Percentiles rank a stretch among this genome's conserved stretches.
Evolutionary conservation across 2,329 filamentous ascomycete genomes (phyloP).

Genomic region (Penicillium sp.): DNA sequence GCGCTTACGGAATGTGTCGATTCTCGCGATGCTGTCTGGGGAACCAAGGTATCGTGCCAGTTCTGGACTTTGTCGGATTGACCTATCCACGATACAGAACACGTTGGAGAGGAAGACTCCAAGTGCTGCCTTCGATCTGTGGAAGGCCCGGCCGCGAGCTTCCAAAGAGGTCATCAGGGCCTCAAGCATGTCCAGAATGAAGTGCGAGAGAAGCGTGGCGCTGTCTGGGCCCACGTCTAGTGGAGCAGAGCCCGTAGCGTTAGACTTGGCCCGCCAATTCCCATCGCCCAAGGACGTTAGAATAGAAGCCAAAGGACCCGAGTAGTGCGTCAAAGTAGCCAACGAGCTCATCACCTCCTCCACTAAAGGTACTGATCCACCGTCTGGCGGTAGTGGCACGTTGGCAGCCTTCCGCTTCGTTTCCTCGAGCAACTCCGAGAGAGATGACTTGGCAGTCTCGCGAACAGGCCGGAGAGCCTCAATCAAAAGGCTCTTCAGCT

Average conservation of each 20-base stretch:
- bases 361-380: conserved; percentile 74
- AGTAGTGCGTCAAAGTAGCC: conserved; percentile 82
- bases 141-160: conserved; percentile 68
- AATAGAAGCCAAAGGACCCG: conserved; percentile 82
- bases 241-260: conserved; percentile 68
- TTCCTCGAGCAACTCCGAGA: conserved; percentile 82
- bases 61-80: conserved; percentile 74
- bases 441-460: conserved; percentile 85
- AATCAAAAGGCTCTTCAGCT: conserved; percentile 79
- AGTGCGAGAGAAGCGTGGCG: conserved; percentile 83
- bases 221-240: conserved; percentile 91
- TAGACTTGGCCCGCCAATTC: conserved; percentile 72
- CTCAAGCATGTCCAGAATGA: conserved; percentile 87
- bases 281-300: conserved; percentile 91
- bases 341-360: conserved; percentile 83
- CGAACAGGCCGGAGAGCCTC: conserved; percentile 86
- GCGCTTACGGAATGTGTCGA: conserved; percentile 87
- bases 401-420: conserved; percentile 69
- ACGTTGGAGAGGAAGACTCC: conserved; percentile 93
- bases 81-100: conserved; percentile 78
- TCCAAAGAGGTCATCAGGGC: conserved; percentile 74
- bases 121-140: conserved; percentile 75
- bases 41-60: conserved; percentile 68
- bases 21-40: conserved; percentile 62
- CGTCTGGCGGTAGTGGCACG: conserved; percentile 75